Conservation (phyloP, 306 rosid genomes). For the Fragaria vesca region DNA sequence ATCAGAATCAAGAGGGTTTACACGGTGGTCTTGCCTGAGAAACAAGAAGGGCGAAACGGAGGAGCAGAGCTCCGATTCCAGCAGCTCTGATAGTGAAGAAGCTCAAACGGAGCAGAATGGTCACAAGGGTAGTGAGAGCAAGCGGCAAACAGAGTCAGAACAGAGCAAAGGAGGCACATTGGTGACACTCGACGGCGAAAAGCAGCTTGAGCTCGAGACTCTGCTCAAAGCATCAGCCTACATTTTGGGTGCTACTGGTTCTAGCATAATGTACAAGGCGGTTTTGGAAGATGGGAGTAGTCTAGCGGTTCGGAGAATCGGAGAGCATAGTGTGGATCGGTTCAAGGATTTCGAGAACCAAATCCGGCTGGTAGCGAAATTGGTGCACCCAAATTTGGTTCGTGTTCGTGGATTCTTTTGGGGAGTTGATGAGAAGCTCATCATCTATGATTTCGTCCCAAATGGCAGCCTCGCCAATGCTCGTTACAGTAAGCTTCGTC, state of each 20-base stretch:
- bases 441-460: slow-evolving; percentile 90
- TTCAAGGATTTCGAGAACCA: slow-evolving; percentile 86
- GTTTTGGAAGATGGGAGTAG: slow-evolving; percentile 83
- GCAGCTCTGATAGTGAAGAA: slow-evolving; percentile 30
- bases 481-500: slow-evolving; percentile 70
- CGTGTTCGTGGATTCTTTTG: slow-evolving; percentile 89
- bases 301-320: slow-evolving; percentile 85
- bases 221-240: slow-evolving; percentile 84
- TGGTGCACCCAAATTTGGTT: slow-evolving; percentile 85
- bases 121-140: slow-evolving; percentile 28
- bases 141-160: slow-evolving; percentile 25
- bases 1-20: slow-evolving; percentile 57
- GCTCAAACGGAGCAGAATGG: not conserved
- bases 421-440: slow-evolving; percentile 84
- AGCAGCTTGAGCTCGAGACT: slow-evolving; percentile 73
- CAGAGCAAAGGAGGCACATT: slow-evolving; percentile 59
- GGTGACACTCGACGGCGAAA: slow-evolving; percentile 78
- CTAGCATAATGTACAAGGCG: slow-evolving; percentile 95
- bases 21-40: slow-evolving; percentile 77
- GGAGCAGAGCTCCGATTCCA: slow-evolving; percentile 37
- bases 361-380: slow-evolving; percentile 62
- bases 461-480: slow-evolving; percentile 93
- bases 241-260: slow-evolving; percentile 86
- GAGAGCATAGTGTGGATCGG: slow-evolving; percentile 71
- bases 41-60: slow-evolving; percentile 45